Evolutionary conservation across 768 basidiomycete species (phyloP).

Genomic region (Candolleomyces efflorescens): DNA sequence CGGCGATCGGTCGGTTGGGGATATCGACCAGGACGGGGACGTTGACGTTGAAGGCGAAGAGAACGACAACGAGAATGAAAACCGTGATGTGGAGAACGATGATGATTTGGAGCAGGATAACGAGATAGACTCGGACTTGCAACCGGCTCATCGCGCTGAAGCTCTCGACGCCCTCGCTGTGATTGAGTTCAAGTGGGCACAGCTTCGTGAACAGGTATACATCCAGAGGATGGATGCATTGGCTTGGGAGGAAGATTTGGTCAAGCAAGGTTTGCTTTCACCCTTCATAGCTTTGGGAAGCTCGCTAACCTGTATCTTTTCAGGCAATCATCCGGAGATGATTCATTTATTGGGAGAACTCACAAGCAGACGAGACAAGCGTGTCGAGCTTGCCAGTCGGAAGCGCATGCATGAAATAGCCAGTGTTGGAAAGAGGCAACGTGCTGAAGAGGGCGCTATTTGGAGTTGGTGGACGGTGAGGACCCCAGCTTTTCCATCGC

Average conservation of each 20-base stretch:
- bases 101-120: constrained; percentile 27
- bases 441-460: constrained; percentile 67
- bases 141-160: constrained; percentile 79
- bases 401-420: constrained; percentile 67
- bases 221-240: constrained; percentile 92
- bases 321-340: constrained; percentile 85
- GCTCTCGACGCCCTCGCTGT: constrained; percentile 83
- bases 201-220: constrained; percentile 81
- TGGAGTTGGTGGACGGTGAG: constrained; percentile 93
- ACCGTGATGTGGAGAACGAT: constrained; percentile 32
- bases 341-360: constrained; percentile 78
- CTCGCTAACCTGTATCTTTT: constrained; percentile 5
- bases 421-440: constrained; percentile 57
- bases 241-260: constrained; percentile 81
- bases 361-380: constrained; percentile 71
- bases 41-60: constrained; percentile 24
- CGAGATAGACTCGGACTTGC: constrained; percentile 48
- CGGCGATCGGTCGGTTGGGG: constrained; percentile 11
- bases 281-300: not conserved
- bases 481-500: constrained; percentile 9
- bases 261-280: constrained; percentile 62
- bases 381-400: constrained; percentile 74
- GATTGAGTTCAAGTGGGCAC: constrained; percentile 92
- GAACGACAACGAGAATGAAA: constrained; percentile 28
- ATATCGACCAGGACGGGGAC: constrained; percentile 22